phyloP scores from a whole-genome alignment of 1,139 yeast genomes.

The Kluyveromyces sp. region DNA sequence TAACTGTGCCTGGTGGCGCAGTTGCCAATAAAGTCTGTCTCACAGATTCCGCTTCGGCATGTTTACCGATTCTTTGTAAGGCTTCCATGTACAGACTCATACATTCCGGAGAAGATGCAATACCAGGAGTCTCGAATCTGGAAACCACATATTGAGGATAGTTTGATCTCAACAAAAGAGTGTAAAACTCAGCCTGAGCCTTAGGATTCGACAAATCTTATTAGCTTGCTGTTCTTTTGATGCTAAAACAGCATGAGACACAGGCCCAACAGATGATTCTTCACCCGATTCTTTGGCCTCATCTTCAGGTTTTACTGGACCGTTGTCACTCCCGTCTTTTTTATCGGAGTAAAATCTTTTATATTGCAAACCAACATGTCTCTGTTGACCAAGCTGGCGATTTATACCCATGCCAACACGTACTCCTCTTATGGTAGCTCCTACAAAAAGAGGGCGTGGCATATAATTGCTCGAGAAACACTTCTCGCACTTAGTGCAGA shows the following conservation, averaged over 20 bases:
- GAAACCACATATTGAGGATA: constrained; percentile 92
- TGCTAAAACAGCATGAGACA: constrained; percentile 40
- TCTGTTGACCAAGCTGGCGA: too few relatives aligned
- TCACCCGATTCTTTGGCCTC: constrained; percentile 1
- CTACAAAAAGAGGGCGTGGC: constrained; percentile 1
- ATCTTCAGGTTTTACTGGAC: neutral
- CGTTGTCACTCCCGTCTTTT: neutral
- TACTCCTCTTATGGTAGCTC: neutral
- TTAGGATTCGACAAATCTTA: constrained; percentile 53
- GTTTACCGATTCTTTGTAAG: constrained; percentile 65
- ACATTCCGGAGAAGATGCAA: constrained; percentile 73
- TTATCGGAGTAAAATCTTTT: neutral
- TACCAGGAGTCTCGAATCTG: constrained; percentile 86
- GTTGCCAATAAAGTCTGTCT: constrained; percentile 28
- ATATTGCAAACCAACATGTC: neutral
- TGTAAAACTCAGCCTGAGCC: constrained; percentile 77
- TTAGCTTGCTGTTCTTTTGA: constrained; percentile 80
- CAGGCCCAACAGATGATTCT: constrained; percentile 7
- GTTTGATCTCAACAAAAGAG: constrained; percentile 59
- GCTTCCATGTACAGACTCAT: constrained; percentile 74
- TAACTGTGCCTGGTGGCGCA: constrained; percentile 28
- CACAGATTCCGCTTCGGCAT: constrained; percentile 59
- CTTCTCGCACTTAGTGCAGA: constrained; percentile 6
- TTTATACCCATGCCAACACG: too few relatives aligned
- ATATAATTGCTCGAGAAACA: constrained; percentile 1